Base-by-base conservation (phyloP, 352 stramenopile genomes). In the Globisporangium cylindrosporum region DNA sequence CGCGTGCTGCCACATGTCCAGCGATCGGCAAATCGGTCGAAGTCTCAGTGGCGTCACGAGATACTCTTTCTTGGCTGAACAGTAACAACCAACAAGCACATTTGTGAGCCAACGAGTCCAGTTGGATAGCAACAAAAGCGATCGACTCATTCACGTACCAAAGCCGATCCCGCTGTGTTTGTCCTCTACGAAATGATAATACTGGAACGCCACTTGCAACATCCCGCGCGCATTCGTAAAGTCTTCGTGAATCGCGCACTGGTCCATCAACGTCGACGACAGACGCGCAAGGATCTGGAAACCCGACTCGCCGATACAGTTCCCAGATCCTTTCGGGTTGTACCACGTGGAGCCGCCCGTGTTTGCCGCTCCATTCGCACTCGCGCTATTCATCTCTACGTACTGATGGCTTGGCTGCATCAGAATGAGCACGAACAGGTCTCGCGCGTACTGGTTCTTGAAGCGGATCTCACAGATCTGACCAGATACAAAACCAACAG, bases 1-100 rank as follows among this genome's bases (percentile, higher is more conserved):
- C 3, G 85, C 87, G 64, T 95, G 87, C 51, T 95, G 87, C 87
- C 87, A 95, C 72, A 95, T 88, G 67, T 95, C 82, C 25, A 95
- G 74, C 10, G 82, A 93, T 22, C 84, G 67, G 29, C 85, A 95
- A 58, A 95, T 92, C 6, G 87, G 80, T 0, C 88, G 77, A 10
- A 78, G 67, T 8, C 82, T 79, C 41, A 95, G 60, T 1, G 78
- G 78, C 1, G 80, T 81, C 56, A 91, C 79, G 6, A 95, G 71
- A 64, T 95, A 95, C 55, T 95, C 87, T 59, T 92, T 92, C 68
- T 89, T 89, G 38, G 82, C 87, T 94, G 49, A n/a, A 67, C 20
- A 27, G 12, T 24, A 56, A 18, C 22, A 62, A 5, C 29, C 2
- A 63, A 27, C 24, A 27, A 29, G 53, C 29, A 25, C 36, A 63